These are phyloP conservation scores for Irpex lacteus DNA, from an alignment of 1,284 basidiomycete species.

Conservation along the genomic window DNA sequence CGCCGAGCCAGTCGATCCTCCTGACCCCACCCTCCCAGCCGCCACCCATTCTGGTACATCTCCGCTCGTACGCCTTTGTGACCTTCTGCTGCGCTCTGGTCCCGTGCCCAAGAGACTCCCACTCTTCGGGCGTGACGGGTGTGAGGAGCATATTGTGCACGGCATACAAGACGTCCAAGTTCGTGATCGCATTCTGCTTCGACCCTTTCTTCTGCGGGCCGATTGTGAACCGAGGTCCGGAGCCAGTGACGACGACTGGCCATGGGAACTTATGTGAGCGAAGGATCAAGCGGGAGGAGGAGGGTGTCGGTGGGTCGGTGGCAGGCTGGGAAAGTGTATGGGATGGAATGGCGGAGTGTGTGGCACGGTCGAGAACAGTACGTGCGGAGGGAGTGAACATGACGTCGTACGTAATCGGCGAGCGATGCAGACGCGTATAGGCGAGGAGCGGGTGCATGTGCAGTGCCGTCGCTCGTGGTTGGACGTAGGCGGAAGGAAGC, in stretches of 20 bases:
- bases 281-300: constrained; percentile 49
- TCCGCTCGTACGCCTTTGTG: constrained; percentile 57
- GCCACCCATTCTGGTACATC: constrained; percentile 58
- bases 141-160: constrained; percentile 53
- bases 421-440: constrained; percentile 47
- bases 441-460: constrained; percentile 65
- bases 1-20: constrained; percentile 62
- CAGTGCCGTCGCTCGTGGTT: constrained; percentile 39
- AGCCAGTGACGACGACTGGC: constrained; percentile 46
- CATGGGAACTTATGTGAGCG: constrained; percentile 60
- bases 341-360: constrained; percentile 51
- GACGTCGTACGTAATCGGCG: constrained; percentile 62
- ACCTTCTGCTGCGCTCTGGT: constrained; percentile 51
- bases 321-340: constrained; percentile 61
- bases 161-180: constrained; percentile 60
- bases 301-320: constrained; percentile 53
- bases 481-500: constrained; percentile 32
- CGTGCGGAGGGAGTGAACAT: constrained; percentile 54
- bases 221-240: constrained; percentile 31
- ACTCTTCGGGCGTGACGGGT: constrained; percentile 62
- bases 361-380: constrained; percentile 54
- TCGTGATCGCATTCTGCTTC: constrained; percentile 42
- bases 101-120: constrained; percentile 57
- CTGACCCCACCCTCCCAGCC: constrained; percentile 68
- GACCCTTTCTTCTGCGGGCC: constrained; percentile 31